Evolutionary conservation across 1,284 basidiomycete genomes (phyloP).

Genomic region (Microbotryomycetes sp.): DNA sequence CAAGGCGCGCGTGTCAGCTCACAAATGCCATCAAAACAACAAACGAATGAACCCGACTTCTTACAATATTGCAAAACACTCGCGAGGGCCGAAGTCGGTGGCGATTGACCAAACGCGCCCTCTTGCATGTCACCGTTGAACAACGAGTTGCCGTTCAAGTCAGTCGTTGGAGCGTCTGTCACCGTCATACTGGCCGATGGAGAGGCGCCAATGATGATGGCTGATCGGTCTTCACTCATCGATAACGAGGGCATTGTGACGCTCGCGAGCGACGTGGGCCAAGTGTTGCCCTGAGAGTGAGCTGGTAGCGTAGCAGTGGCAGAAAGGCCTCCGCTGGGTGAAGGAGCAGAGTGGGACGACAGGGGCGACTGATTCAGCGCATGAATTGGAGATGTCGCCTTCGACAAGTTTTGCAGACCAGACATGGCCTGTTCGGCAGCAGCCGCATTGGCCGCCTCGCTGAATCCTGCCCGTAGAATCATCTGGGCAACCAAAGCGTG

Average conservation of each 20-base stretch:
- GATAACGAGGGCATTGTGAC: not conserved
- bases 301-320: not conserved
- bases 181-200: not conserved
- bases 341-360: not conserved
- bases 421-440: too few species aligned
- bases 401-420: too few species aligned
- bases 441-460: too few species aligned
- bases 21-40: too few species aligned
- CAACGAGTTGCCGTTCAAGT: not conserved
- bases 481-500: constrained; percentile 21
- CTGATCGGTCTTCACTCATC: not conserved
- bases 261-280: not conserved
- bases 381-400: not conserved
- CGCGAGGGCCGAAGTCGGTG: not conserved
- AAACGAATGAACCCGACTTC: too few species aligned
- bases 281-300: not conserved
- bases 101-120: not conserved
- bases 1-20: too few species aligned
- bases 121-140: too few species aligned
- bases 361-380: not conserved
- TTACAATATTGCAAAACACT: too few species aligned
- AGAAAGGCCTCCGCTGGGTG: not conserved
- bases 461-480: constrained; percentile 7
- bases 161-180: not conserved
- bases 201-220: not conserved